phyloP scores from a whole-genome alignment of 768 basidiomycete genomes.

The Phylloporus sp. region DNA sequence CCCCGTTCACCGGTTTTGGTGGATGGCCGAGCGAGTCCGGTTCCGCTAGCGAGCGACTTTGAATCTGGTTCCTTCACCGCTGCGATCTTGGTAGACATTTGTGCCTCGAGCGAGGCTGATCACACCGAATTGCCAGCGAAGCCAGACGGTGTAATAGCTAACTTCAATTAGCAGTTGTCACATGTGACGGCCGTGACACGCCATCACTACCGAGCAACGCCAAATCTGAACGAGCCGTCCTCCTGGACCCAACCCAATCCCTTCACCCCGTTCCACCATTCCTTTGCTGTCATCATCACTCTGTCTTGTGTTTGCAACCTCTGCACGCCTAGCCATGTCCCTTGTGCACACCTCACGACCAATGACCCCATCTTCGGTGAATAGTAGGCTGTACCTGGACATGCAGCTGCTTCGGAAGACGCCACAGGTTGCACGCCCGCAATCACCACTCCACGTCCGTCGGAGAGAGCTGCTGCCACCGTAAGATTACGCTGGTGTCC shows the following conservation, averaged over 20 bases:
- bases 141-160: neutral
- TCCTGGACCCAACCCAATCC: slow-evolving; percentile 27
- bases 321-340: slow-evolving; percentile 48
- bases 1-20: slow-evolving; percentile 29
- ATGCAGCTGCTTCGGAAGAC: slow-evolving; percentile 8
- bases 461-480: slow-evolving; percentile 19
- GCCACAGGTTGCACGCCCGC: slow-evolving; percentile 12
- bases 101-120: slow-evolving; percentile 15
- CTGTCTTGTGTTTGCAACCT: slow-evolving; percentile 60
- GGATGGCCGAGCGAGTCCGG: slow-evolving; percentile 10
- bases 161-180: slow-evolving; percentile 15
- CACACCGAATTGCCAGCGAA: slow-evolving; percentile 6
- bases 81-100: slow-evolving; percentile 19
- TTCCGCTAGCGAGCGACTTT: slow-evolving; percentile 8
- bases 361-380: slow-evolving; percentile 37
- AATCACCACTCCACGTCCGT: slow-evolving; percentile 23
- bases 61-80: slow-evolving; percentile 17
- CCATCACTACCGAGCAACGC: neutral
- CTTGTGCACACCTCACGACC: slow-evolving; percentile 51
- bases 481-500: slow-evolving; percentile 28
- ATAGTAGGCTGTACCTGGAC: slow-evolving; percentile 43
- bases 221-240: slow-evolving; percentile 14
- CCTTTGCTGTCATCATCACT: slow-evolving; percentile 47
- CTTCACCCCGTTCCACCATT: slow-evolving; percentile 77
- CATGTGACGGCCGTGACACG: slow-evolving; percentile 15